phyloP scores from a whole-genome alignment of 2,329 filamentous ascomycete genomes.

The Lomentospora prolificans region DNA sequence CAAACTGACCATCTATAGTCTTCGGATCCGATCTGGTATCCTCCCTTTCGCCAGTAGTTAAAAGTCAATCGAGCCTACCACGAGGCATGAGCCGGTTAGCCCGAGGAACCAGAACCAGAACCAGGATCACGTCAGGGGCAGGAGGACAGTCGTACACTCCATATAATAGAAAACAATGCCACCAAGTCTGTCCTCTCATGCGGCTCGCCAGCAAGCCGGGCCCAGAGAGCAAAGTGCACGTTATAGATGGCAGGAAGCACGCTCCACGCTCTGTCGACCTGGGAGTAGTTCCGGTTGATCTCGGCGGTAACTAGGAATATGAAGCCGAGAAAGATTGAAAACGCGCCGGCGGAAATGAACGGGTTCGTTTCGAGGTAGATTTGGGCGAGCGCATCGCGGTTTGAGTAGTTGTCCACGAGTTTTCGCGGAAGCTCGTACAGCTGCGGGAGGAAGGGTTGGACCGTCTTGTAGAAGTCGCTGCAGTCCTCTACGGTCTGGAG shows the following conservation, averaged over 20 bases:
- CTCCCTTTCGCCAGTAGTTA: slow-evolving; percentile 95
- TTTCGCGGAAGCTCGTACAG: slow-evolving; percentile 60
- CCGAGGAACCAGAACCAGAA: neutral
- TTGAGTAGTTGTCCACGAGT: slow-evolving; percentile 48
- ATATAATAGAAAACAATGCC: slow-evolving; percentile 59
- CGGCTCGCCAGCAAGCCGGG: slow-evolving; percentile 61
- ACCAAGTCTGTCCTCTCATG: slow-evolving; percentile 64
- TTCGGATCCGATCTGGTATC: slow-evolving; percentile 79
- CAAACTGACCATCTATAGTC: slow-evolving; percentile 72
- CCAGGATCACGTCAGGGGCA: neutral
- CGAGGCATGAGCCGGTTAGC: neutral
- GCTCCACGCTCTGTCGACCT: slow-evolving; percentile 89
- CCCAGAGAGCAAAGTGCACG: slow-evolving; percentile 75
- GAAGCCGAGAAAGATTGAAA: slow-evolving; percentile 60
- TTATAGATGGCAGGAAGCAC: slow-evolving; percentile 81
- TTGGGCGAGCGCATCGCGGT: slow-evolving; percentile 51
- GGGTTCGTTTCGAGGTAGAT: slow-evolving; percentile 84
- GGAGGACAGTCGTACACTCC: slow-evolving; percentile 54
- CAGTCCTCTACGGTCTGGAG: slow-evolving; percentile 64
- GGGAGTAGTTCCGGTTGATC: slow-evolving; percentile 89
- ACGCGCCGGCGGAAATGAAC: slow-evolving; percentile 62
- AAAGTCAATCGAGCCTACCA: slow-evolving; percentile 68
- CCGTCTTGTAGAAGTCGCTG: slow-evolving; percentile 63
- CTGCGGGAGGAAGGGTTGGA: slow-evolving; percentile 65
- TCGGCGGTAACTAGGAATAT: slow-evolving; percentile 71